These are phyloP conservation scores for Starmerella vitae DNA, from an alignment of 805 yeast genomes.

Conservation along the genomic window DNA sequence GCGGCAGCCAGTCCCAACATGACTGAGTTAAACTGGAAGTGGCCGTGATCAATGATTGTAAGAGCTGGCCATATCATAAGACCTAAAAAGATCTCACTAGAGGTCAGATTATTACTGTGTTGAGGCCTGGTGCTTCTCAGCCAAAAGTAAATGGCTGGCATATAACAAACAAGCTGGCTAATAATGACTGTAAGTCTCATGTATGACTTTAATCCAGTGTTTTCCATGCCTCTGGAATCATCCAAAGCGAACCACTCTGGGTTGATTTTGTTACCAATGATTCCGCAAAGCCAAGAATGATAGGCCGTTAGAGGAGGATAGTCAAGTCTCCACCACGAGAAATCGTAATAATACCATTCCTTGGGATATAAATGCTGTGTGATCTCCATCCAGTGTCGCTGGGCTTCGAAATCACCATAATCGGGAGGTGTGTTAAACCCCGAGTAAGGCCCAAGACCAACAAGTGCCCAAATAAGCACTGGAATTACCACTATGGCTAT, in stretches of 20 bases:
- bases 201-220: conserved; percentile 51
- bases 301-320: conserved; percentile 95
- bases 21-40: conserved; percentile 86
- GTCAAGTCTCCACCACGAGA: conserved; percentile 91
- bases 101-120: conserved; percentile 24
- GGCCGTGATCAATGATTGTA: conserved; percentile 86
- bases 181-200: conserved; percentile 72
- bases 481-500: conserved; percentile 48
- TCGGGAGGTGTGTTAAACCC: conserved; percentile 62
- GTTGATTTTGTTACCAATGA: conserved; percentile 49
- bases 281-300: conserved; percentile 72
- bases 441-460: conserved; percentile 79
- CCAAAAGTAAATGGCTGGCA: conserved; percentile 55
- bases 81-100: conserved; percentile 59
- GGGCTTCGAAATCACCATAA: conserved; percentile 95
- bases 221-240: conserved; percentile 63
- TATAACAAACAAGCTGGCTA: conserved; percentile 59
- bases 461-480: conserved; percentile 63
- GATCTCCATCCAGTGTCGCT: conserved; percentile 94
- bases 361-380: conserved; percentile 60
- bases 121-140: background rate
- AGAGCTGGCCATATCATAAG: conserved; percentile 77
- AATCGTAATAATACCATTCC: conserved; percentile 80
- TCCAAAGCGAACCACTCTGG: conserved; percentile 65
- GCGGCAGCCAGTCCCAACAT: conserved; percentile 78